Evolutionary conservation across 495 filamentous ascomycete genomes (phyloP).

Genomic region (Xylona heveae): DNA sequence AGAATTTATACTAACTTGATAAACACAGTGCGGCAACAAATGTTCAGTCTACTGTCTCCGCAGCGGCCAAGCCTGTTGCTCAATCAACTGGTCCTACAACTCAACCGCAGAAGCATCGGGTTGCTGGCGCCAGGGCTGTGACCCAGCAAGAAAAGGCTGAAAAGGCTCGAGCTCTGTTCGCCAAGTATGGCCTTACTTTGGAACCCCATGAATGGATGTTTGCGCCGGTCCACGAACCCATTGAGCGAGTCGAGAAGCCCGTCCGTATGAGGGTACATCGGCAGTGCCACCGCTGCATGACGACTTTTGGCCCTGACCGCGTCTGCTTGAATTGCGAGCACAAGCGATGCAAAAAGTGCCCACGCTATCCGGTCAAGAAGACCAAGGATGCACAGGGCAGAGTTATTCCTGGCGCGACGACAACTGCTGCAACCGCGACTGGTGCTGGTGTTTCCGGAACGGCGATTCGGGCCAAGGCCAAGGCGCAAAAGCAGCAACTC

Average conservation of each 20-base stretch:
- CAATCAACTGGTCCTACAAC: no score
- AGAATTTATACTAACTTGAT: no score
- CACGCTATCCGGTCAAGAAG: constrained; percentile 40
- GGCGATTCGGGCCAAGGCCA: constrained; percentile 12
- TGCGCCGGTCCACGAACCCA: constrained; percentile 25
- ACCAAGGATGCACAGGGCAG: constrained; percentile 25
- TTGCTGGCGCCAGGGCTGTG: constrained; percentile 21
- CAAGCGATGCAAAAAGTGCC: constrained; percentile 56
- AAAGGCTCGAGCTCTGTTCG: constrained; percentile 46
- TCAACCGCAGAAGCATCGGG: no score
- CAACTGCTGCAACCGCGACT: constrained; percentile 13
- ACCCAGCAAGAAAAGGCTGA: constrained; percentile 50
- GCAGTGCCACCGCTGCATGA: constrained; percentile 57
- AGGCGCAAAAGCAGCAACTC: constrained; percentile 17
- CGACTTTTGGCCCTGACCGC: constrained; percentile 47
- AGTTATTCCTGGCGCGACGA: constrained; percentile 21
- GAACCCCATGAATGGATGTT: constrained; percentile 50
- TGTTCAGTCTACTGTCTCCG: no score
- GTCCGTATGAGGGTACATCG: constrained; percentile 84
- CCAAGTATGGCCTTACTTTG: constrained; percentile 51
- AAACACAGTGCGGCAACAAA: no score
- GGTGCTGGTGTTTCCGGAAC: constrained; percentile 4
- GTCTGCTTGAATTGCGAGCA: constrained; percentile 55
- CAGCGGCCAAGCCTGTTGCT: constrained; percentile 3
- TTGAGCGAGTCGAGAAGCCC: constrained; percentile 61